Conservation (phyloP, 208 protist genomes). For the Leishmania martiniquensis region DNA sequence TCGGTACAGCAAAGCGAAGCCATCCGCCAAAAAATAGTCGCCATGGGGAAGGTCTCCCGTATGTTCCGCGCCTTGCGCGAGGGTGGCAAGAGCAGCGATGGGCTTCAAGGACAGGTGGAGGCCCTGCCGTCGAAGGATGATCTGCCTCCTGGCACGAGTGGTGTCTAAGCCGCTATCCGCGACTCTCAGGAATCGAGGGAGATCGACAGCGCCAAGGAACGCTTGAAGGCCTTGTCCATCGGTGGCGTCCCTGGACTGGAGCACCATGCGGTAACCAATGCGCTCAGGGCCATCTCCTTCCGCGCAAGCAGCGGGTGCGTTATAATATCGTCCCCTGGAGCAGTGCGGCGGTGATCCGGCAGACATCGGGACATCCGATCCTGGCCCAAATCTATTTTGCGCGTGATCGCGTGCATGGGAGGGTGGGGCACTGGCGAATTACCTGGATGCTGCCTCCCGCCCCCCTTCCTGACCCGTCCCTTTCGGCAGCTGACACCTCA, state of each 20-base stretch:
- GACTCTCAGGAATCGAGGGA: conserved; percentile 71
- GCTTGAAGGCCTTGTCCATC: conserved; percentile 44
- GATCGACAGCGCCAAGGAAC: conserved; percentile 72
- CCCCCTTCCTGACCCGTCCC: not conserved
- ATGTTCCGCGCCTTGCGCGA: conserved; percentile 65
- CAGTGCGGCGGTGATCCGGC: not conserved
- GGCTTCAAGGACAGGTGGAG: conserved; percentile 71
- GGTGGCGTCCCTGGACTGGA: not conserved
- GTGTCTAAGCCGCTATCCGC: conserved; percentile 52
- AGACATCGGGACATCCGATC: not conserved
- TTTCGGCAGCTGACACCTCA: not conserved
- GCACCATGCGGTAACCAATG: not conserved
- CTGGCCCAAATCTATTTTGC: not conserved
- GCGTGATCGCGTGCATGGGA: not conserved
- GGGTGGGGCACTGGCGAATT: not conserved
- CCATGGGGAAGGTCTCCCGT: conserved; percentile 50
- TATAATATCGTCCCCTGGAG: not conserved
- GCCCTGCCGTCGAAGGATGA: conserved; percentile 67
- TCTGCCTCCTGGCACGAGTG: conserved; percentile 51
- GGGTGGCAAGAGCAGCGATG: conserved; percentile 61
- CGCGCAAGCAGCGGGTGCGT: not conserved
- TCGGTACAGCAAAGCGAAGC: conserved; percentile 42
- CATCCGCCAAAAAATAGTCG: conserved; percentile 69
- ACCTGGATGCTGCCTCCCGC: not conserved
- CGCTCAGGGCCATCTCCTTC: not conserved